Percentiles rank a stretch among this genome's conserved stretches.
Conservation (phyloP, 75 land plant species). For the Chamaecyparis obtusa region DNA sequence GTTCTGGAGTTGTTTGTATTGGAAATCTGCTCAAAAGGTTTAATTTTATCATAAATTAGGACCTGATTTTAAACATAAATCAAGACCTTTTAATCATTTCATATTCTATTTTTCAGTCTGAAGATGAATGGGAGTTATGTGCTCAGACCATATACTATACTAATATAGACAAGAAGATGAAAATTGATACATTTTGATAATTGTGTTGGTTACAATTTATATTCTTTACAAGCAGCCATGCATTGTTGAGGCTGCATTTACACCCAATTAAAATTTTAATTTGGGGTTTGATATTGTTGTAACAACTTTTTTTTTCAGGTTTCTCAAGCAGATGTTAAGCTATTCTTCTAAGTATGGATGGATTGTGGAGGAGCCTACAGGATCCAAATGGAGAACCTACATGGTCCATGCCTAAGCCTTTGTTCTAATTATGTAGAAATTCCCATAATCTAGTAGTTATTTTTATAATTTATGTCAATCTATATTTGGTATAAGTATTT, state of each 20-base stretch:
- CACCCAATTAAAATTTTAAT: not conserved
- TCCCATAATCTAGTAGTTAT: not conserved
- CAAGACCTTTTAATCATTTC: not conserved
- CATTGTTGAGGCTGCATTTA: not conserved
- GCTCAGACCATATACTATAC: constrained; percentile 63
- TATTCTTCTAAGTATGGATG: constrained; percentile 32
- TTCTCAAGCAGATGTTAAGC: constrained; percentile 47
- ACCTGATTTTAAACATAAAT: not conserved
- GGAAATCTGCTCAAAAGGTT: not conserved
- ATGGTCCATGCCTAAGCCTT: not conserved
- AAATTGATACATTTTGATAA: not conserved
- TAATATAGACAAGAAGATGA: constrained; percentile 72
- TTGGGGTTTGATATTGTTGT: not conserved
- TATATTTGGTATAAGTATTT: not conserved
- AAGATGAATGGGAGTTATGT: constrained; percentile 67
- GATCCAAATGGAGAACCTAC: not conserved
- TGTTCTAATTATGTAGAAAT: not conserved
- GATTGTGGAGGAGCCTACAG: not conserved
- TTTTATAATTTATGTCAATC: too few relatives aligned
- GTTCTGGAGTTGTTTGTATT: not conserved
- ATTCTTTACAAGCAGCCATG: not conserved
- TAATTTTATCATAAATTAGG: too few relatives aligned
- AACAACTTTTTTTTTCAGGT: constrained; percentile 25
- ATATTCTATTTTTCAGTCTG: constrained; percentile 39
- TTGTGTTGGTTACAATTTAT: not conserved